These are phyloP conservation scores for Aspergillus transmontanensis DNA, from an alignment of 2,329 filamentous ascomycete species.

Conservation along the genomic window DNA sequence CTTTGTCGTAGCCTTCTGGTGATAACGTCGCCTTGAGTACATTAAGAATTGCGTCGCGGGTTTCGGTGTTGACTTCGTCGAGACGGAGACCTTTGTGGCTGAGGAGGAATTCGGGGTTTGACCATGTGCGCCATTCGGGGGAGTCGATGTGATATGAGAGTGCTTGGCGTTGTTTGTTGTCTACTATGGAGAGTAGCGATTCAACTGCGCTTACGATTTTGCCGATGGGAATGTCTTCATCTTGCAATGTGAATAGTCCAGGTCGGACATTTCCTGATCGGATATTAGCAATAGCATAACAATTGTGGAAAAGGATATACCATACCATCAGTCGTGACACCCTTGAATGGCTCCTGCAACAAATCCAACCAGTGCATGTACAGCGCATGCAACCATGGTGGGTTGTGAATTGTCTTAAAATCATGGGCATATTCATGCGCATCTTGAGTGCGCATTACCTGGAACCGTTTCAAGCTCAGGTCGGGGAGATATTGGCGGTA, in stretches of 20 bases:
- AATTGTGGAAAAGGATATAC: background rate
- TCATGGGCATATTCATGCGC: slow-evolving; percentile 63
- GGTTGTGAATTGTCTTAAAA: slow-evolving; percentile 61
- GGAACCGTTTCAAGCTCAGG: slow-evolving; percentile 63
- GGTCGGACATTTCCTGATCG: slow-evolving; percentile 50
- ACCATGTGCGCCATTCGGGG: slow-evolving; percentile 71
- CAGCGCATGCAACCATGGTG: slow-evolving; percentile 68
- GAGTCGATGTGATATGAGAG: slow-evolving; percentile 67
- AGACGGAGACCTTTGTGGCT: slow-evolving; percentile 70
- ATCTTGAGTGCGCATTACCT: slow-evolving; percentile 63
- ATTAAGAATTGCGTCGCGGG: slow-evolving; percentile 55
- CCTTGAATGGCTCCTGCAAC: slow-evolving; percentile 67
- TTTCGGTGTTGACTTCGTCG: slow-evolving; percentile 57
- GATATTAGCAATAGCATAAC: background rate
- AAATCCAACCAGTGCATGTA: slow-evolving; percentile 62
- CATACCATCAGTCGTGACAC: slow-evolving; percentile 68
- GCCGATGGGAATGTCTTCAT: slow-evolving; percentile 64
- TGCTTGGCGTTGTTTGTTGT: slow-evolving; percentile 51
- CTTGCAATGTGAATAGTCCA: slow-evolving; percentile 60
- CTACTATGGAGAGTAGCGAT: slow-evolving; percentile 50
- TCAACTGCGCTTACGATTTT: slow-evolving; percentile 58
- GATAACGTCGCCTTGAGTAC: slow-evolving; percentile 64
- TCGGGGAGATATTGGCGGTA: slow-evolving; percentile 67
- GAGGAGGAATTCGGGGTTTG: slow-evolving; percentile 73
- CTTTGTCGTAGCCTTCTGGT: slow-evolving; percentile 71